These are phyloP conservation scores for Yamadazyma kanchanaburiensis DNA, from an alignment of 1,139 yeast species.

Conservation along the genomic window DNA sequence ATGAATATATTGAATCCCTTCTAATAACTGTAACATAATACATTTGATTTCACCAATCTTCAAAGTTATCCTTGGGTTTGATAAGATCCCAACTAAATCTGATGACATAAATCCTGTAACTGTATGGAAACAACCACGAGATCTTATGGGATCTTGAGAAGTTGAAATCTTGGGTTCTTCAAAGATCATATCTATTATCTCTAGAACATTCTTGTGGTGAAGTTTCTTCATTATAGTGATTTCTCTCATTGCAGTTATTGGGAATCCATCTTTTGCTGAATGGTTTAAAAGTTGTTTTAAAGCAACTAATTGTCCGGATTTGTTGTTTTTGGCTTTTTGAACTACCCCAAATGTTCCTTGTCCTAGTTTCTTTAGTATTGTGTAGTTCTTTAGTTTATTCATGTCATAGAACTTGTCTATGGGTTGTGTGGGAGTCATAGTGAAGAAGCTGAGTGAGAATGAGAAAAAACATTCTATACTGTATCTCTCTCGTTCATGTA, in stretches of 20 bases:
- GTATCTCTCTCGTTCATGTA: too few species aligned
- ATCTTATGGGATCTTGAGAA: conserved; percentile 31
- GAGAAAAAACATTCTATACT: too few species aligned
- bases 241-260: conserved; percentile 93
- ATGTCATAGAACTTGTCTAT: conserved; percentile 21
- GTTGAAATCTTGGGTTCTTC: conserved; percentile 47
- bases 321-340: conserved; percentile 36
- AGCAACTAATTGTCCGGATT: conserved; percentile 36
- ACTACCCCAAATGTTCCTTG: conserved; percentile 52
- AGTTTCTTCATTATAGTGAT: conserved; percentile 77
- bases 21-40: conserved; percentile 71
- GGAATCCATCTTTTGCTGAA: conserved; percentile 88
- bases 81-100: conserved; percentile 89
- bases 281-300: conserved; percentile 80
- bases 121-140: conserved; percentile 67
- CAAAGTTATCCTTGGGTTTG: conserved; percentile 70
- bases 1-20: conserved; percentile 83
- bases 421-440: conserved; percentile 8
- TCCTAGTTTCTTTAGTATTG: conserved; percentile 38
- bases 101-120: conserved; percentile 93
- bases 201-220: conserved; percentile 68
- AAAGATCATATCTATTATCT: conserved; percentile 77
- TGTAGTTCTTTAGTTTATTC: conserved; percentile 30
- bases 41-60: conserved; percentile 74
- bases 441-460: neutral